Evolutionary conservation across 140 eudicot genomes (phyloP).

Genomic region (Flaveria floridana): DNA sequence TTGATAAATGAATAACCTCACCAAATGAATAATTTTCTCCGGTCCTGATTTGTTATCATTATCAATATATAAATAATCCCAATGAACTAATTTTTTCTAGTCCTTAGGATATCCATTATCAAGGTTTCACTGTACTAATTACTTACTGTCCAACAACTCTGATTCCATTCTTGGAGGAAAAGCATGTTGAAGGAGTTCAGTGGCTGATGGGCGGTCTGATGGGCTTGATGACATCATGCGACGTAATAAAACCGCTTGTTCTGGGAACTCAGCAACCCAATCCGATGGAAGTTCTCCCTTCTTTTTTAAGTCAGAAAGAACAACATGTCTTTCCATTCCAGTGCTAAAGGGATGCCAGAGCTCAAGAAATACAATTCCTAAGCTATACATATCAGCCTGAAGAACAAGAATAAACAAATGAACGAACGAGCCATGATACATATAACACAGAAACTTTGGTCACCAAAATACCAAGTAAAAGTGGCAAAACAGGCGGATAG

Average conservation of each 20-base stretch:
- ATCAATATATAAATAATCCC: too few species aligned
- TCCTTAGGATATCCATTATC: background rate
- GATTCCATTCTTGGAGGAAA: conserved; percentile 95
- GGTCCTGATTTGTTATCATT: too few species aligned
- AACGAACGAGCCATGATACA: conserved; percentile 1
- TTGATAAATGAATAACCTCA: background rate
- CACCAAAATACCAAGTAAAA: conserved; percentile 15
- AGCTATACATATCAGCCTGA: conserved; percentile 93
- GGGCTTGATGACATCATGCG: conserved; percentile 84
- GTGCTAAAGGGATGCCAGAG: conserved; percentile 98
- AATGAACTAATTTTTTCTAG: background rate
- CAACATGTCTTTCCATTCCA: conserved; percentile 85
- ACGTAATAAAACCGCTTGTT: conserved; percentile 70
- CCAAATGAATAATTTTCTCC: too few species aligned
- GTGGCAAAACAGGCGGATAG: background rate
- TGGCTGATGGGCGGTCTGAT: conserved; percentile 90
- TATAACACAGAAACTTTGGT: conserved; percentile 10
- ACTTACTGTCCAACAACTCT: conserved; percentile 79
- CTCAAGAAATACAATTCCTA: conserved; percentile 86
- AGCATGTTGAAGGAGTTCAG: conserved; percentile 79
- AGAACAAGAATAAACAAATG: conserved; percentile 20
- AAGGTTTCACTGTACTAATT: conserved; percentile 3
- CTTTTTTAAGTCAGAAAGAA: conserved; percentile 76
- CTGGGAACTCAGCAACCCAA: conserved; percentile 84
- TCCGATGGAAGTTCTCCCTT: conserved; percentile 72